Conservation (phyloP, 2,329 filamentous ascomycete species). For the Alternaria arbusti region DNA sequence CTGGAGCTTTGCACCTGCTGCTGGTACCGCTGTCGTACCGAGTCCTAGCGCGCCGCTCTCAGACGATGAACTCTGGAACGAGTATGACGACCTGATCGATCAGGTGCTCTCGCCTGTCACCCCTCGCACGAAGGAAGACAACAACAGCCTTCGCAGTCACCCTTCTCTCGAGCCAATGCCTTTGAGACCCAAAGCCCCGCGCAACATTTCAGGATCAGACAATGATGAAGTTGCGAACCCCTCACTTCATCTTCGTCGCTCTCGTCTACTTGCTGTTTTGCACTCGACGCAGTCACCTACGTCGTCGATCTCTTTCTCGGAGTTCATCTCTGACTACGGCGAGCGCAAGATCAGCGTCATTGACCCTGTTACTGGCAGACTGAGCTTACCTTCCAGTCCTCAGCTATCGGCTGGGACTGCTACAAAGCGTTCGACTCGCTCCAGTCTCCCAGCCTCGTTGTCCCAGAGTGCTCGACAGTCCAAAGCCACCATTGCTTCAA, state of each 20-base stretch:
- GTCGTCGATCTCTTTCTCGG: slow-evolving; percentile 61
- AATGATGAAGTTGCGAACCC: slow-evolving; percentile 29
- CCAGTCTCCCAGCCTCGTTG: slow-evolving; percentile 43
- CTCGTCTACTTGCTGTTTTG: slow-evolving; percentile 58
- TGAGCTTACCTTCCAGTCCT: slow-evolving; percentile 44
- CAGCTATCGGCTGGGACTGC: slow-evolving; percentile 39
- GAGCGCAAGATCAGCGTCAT: slow-evolving; percentile 48
- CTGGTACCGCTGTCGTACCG: slow-evolving; percentile 68
- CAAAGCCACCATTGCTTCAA: slow-evolving; percentile 37
- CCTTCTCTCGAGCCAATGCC: slow-evolving; percentile 40
- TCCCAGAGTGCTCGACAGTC: slow-evolving; percentile 40
- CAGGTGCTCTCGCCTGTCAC: slow-evolving; percentile 63
- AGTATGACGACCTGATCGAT: slow-evolving; percentile 88
- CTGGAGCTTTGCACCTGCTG: slow-evolving; percentile 63
- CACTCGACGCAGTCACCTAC: slow-evolving; percentile 58
- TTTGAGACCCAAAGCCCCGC: slow-evolving; percentile 31
- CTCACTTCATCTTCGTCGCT: slow-evolving; percentile 56
- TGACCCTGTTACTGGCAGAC: slow-evolving; percentile 47
- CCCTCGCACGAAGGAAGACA: slow-evolving; percentile 13
- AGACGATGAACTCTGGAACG: slow-evolving; percentile 92
- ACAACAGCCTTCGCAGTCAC: slow-evolving; percentile 21
- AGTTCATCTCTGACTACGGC: slow-evolving; percentile 60
- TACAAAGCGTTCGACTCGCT: slow-evolving; percentile 40
- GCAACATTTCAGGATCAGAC: slow-evolving; percentile 41
- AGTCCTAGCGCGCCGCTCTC: slow-evolving; percentile 65